These are phyloP conservation scores for Pseudovirgaria hyperparasitica DNA, from an alignment of 2,329 filamentous ascomycete species.

Conservation along the genomic window DNA sequence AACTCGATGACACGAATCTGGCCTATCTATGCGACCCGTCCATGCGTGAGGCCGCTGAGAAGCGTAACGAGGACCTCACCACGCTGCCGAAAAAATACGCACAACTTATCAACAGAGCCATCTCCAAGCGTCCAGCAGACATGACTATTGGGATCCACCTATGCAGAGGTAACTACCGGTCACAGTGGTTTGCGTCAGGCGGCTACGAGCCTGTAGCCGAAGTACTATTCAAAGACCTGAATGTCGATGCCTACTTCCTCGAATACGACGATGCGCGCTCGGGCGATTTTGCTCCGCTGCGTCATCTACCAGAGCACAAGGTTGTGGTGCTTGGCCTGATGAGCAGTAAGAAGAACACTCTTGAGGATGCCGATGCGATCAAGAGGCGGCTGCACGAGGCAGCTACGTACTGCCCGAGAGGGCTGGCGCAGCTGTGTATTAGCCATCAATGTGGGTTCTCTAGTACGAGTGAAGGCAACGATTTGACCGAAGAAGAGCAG, in stretches of 20 bases:
- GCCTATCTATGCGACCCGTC: conserved; percentile 45
- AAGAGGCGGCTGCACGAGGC: conserved; percentile 24
- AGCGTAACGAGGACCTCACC: conserved; percentile 38
- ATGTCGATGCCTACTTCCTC: conserved; percentile 47
- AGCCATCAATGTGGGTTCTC: conserved; percentile 47
- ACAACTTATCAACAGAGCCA: conserved; percentile 41
- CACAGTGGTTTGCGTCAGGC: conserved; percentile 44
- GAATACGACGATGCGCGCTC: conserved; percentile 46
- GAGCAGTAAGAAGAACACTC: conserved; percentile 44
- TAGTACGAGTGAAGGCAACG: conserved; percentile 44
- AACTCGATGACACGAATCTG: conserved; percentile 48
- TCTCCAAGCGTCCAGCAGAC: conserved; percentile 38
- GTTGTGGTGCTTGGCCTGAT: conserved; percentile 44
- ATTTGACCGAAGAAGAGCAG: conserved; percentile 43
- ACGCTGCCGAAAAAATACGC: conserved; percentile 40
- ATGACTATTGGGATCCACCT: conserved; percentile 45
- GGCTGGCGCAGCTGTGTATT: conserved; percentile 42
- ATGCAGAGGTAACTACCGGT: conserved; percentile 45
- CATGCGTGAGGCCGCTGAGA: conserved; percentile 41
- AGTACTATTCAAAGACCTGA: conserved; percentile 43
- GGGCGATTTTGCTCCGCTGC: conserved; percentile 42
- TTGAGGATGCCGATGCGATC: conserved; percentile 36
- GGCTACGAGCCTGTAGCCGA: conserved; percentile 47
- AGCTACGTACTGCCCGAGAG: conserved; percentile 34
- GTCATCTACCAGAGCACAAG: conserved; percentile 42